Percentiles rank a stretch among this genome's conserved stretches.
These are phyloP conservation scores for Fusarium sp. DNA, from an alignment of 2,329 filamentous ascomycete genomes.

Conservation along the genomic window DNA sequence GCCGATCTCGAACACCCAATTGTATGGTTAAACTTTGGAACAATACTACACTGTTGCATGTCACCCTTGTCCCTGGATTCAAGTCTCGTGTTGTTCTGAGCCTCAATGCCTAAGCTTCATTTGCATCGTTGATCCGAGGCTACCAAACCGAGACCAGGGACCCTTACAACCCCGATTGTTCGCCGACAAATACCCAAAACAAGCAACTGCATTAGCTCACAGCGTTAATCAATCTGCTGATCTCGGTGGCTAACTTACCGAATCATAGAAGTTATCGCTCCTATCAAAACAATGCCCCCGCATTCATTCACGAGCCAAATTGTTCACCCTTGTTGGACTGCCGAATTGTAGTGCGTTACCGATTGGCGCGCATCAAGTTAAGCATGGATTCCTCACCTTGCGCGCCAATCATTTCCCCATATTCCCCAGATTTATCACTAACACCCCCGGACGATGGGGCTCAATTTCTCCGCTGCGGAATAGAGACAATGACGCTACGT, in stretches of 20 bases:
- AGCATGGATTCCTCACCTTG: not conserved
- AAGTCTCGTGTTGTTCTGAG: conserved; percentile 6
- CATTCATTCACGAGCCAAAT: not conserved
- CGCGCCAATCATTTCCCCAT: conserved; percentile 30
- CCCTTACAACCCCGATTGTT: not conserved
- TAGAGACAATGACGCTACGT: not conserved
- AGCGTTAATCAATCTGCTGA: conserved; percentile 15
- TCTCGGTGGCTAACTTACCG: conserved; percentile 11
- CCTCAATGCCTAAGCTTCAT: conserved; percentile 2
- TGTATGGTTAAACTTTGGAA: not conserved
- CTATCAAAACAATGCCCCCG: conserved; percentile 25
- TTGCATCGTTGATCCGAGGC: not conserved
- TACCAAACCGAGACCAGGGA: conserved; percentile 1
- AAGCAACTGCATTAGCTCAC: not conserved
- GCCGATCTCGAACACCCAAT: not conserved
- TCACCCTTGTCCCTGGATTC: not conserved
- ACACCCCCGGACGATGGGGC: conserved; percentile 15
- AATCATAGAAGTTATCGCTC: conserved; percentile 10
- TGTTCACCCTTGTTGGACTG: conserved; percentile 11
- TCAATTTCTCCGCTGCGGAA: conserved; percentile 23
- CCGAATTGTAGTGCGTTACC: not conserved
- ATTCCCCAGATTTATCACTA: conserved; percentile 22
- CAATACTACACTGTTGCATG: not conserved
- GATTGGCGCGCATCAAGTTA: conserved; percentile 26
- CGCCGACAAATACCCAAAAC: not conserved